These are phyloP conservation scores for Eucalyptus paniculata DNA, from an alignment of 345 rosid species.

Conservation along the genomic window DNA sequence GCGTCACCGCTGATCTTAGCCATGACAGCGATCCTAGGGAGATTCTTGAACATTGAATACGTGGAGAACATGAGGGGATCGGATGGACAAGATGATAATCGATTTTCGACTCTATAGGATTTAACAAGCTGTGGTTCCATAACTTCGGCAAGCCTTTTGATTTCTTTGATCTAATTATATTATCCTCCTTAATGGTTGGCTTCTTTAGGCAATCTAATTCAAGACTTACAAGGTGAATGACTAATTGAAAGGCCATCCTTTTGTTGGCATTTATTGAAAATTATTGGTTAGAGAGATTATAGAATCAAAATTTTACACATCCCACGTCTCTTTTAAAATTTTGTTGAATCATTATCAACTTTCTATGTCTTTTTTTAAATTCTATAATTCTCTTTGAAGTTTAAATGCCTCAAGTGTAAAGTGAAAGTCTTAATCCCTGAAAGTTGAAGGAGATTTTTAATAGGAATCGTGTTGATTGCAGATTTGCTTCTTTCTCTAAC, in stretches of 20 bases:
- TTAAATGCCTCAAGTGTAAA: background rate
- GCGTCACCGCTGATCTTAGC: background rate
- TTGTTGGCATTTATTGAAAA: background rate
- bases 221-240: background rate
- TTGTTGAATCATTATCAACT: background rate
- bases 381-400: background rate
- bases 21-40: background rate
- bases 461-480: background rate
- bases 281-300: background rate
- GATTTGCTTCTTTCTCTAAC: background rate
- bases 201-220: background rate
- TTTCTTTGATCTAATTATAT: background rate
- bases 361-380: background rate
- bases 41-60: background rate
- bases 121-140: background rate
- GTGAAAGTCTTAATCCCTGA: background rate
- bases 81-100: background rate
- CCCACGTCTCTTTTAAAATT: background rate
- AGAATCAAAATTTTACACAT: background rate
- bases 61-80: background rate
- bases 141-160: background rate
- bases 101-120: background rate
- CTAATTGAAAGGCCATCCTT: background rate
- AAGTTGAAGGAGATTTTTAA: background rate
- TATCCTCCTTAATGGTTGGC: background rate